Conservation (phyloP, 148 eudicot genomes). For the Linanthus parryae region DNA sequence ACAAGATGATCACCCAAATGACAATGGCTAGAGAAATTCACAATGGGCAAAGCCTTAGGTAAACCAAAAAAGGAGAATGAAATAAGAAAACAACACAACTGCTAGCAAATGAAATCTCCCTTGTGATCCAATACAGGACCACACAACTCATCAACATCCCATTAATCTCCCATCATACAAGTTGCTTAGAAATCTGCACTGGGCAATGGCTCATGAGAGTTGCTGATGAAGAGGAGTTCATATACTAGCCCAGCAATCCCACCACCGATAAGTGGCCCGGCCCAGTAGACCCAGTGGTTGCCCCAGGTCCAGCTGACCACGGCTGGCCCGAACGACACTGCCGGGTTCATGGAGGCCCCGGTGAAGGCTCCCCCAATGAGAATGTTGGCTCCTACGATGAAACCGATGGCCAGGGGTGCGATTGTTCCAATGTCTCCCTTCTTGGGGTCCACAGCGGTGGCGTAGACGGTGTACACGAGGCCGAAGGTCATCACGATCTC, state of each 20-base stretch:
- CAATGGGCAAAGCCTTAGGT: no score
- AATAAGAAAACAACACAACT: no score
- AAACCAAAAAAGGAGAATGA: no score
- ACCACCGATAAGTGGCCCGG: conserved; percentile 49
- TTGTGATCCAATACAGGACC: no score
- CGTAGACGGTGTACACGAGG: conserved; percentile 36
- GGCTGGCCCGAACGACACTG: conserved; percentile 53
- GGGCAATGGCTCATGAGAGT: no score
- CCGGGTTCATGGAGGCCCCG: conserved; percentile 52
- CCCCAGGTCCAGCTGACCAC: conserved; percentile 42
- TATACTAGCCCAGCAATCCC: conserved; percentile 45
- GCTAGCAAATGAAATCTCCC: no score
- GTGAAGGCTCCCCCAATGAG: conserved; percentile 39
- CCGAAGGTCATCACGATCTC: conserved; percentile 67
- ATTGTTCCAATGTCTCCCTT: conserved; percentile 36
- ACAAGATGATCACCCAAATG: no score
- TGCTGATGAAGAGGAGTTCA: no score
- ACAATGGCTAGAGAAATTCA: no score
- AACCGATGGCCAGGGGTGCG: conserved; percentile 37
- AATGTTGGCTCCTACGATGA: conserved; percentile 43
- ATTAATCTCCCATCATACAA: no score
- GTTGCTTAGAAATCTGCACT: no score
- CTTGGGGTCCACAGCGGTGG: conserved; percentile 42
- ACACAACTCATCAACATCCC: no score
- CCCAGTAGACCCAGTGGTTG: conserved; percentile 56